Evolutionary conservation across 768 basidiomycete genomes (phyloP), one percentile per base, ranked within the genome.

Genomic region (Pleurotus djamor): DNA sequence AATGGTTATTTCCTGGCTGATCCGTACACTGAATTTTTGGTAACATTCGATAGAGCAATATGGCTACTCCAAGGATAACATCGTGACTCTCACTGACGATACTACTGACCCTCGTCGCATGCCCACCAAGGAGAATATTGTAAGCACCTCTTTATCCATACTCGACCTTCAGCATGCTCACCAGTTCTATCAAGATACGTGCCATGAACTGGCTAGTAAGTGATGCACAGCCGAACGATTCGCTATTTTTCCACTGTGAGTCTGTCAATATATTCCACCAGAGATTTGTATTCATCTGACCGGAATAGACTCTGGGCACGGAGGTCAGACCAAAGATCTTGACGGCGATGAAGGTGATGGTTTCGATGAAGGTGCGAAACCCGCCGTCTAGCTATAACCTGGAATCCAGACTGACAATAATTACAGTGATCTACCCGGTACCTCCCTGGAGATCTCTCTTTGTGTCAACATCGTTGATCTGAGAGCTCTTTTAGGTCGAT

Each of bases 181-280:
- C 17, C 45, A 59, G 5, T 35, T 37, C 32, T n/a, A 49, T 13
- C 44, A 61, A 90, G 85, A 66, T 93, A 16, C 73, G 80, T 45
- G 94, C 90, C 5, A 96, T 96, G 92, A 80, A 86, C 60, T 98
- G 95, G 96, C 86, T 98, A 17, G 92, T 95, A 14, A 74, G 72
- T 8, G 88, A 80, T 63, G 94, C 96, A 12, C 75, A 76, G n/a
- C 85, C 92, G 1, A 88, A 94, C 62, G 94, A 96, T 65, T 87
- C 94, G 3, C 76, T 96, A 35, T 94, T 95, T 78, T 91, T 96
- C 79, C 94, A 95, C 64, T 96, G 91, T 90, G 60, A 59, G 83
- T 70, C 1, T 54, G 34, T 33, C 21, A 14, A 4, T 28, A 45
- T 48, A 3, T 35, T 32, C 21, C 21, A 28, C 21, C 21, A 28